A percentile compares a stretch with the other conserved stretches of the same genome.
Conservation (phyloP, 2,329 filamentous ascomycete genomes). For the Xylaria sp. region DNA sequence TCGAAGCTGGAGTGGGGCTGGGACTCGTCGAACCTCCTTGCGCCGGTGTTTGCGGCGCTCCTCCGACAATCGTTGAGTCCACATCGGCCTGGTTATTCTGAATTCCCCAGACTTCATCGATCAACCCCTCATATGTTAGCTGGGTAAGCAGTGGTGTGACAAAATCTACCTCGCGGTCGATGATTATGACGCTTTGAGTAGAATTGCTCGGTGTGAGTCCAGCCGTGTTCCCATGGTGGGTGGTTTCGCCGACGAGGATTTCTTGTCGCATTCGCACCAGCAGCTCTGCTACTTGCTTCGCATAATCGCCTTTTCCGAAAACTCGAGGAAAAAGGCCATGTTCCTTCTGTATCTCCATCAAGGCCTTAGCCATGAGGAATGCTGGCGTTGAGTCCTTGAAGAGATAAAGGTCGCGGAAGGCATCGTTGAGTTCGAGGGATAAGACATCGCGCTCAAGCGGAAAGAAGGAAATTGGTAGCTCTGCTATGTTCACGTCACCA, state of each 20-base stretch:
- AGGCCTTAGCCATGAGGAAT: constrained; percentile 79
- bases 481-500: constrained; percentile 83
- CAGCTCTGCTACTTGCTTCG: constrained; percentile 79
- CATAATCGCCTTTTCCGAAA: constrained; percentile 92
- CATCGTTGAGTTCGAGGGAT: constrained; percentile 82
- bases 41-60: constrained; percentile 50
- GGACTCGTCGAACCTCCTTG: constrained; percentile 52
- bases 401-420: constrained; percentile 82
- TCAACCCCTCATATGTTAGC: constrained; percentile 90
- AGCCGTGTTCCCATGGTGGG: constrained; percentile 53
- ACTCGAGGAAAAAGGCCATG: constrained; percentile 93
- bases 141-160: constrained; percentile 90
- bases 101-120: constrained; percentile 91
- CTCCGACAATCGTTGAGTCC: constrained; percentile 81
- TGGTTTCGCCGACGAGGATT: constrained; percentile 71
- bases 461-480: constrained; percentile 85
- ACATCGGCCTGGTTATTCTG: constrained; percentile 90
- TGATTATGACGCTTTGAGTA: constrained; percentile 86
- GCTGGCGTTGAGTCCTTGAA: constrained; percentile 87
- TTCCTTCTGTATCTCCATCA: constrained; percentile 90
- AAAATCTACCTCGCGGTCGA: constrained; percentile 92
- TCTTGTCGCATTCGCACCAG: constrained; percentile 90
- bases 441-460: constrained; percentile 86
- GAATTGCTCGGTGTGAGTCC: constrained; percentile 79
- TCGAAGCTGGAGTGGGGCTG: constrained; percentile 49